phyloP scores from a whole-genome alignment of 2,329 filamentous ascomycete species.

The Leptodontidium sp. region DNA sequence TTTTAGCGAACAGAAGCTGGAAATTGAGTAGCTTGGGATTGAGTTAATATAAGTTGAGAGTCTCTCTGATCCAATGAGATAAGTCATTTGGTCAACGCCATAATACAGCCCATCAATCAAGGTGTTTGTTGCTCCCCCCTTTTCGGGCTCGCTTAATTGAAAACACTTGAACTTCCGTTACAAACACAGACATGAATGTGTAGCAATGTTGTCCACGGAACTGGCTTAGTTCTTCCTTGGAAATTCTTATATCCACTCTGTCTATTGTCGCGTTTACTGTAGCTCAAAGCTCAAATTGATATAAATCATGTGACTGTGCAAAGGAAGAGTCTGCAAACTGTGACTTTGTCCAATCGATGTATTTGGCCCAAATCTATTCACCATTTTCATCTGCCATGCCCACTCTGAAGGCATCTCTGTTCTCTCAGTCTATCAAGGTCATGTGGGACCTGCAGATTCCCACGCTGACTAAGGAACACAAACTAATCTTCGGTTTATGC shows the following conservation, averaged over 20 bases:
- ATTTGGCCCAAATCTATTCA: too few relatives aligned
- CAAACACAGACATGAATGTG: neutral
- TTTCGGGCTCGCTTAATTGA: neutral
- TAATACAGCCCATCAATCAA: neutral
- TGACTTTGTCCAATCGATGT: too few relatives aligned
- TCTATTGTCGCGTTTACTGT: neutral
- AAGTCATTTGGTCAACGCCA: too few relatives aligned
- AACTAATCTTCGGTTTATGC: neutral
- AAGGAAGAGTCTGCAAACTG: too few relatives aligned
- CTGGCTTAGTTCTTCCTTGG: neutral
- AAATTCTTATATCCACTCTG: neutral
- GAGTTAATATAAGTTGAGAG: too few relatives aligned
- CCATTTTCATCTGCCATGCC: too few relatives aligned
- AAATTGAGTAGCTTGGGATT: too few relatives aligned
- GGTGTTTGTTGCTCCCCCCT: neutral
- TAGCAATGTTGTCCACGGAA: too few relatives aligned
- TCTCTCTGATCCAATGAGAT: neutral
- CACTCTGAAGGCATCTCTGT: too few relatives aligned
- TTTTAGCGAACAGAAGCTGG: neutral
- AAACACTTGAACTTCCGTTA: neutral
- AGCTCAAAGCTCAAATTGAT: too few relatives aligned
- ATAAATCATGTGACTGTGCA: too few relatives aligned
- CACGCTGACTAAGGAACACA: slow-evolving; percentile 2
- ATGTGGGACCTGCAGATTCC: neutral
- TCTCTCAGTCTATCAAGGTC: neutral